These are phyloP conservation scores for Tremella mesenterica DNA, from an alignment of 768 basidiomycete genomes.

Conservation along the genomic window DNA sequence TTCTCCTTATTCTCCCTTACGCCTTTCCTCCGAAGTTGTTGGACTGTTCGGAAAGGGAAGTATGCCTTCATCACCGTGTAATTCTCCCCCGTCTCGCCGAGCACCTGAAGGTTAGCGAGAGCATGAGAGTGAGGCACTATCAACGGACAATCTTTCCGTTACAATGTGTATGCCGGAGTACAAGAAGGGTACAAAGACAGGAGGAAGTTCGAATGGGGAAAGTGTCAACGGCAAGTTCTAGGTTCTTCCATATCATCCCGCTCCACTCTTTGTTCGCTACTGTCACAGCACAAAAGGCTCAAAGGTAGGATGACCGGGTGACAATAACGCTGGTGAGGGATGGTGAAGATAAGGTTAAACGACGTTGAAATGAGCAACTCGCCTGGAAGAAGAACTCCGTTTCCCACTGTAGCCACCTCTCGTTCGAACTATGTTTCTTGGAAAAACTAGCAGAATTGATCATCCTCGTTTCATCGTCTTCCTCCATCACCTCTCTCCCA, in stretches of 20 bases:
- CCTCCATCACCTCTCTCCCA: conserved; percentile 16
- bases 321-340: too few relatives aligned
- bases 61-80: conserved; percentile 26
- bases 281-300: too few relatives aligned
- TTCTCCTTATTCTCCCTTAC: conserved; percentile 18
- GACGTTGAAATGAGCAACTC: conserved; percentile 3
- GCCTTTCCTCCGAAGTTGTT: conserved; percentile 28
- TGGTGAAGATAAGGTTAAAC: too few relatives aligned
- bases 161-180: too few relatives aligned
- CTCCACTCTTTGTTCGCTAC: too few relatives aligned
- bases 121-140: neutral
- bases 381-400: conserved; percentile 37
- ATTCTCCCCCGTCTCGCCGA: conserved; percentile 31
- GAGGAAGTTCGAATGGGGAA: too few relatives aligned
- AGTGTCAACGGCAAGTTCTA: too few relatives aligned
- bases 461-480: conserved; percentile 28
- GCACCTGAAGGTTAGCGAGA: conserved; percentile 12
- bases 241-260: too few relatives aligned
- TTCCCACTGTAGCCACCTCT: conserved; percentile 24
- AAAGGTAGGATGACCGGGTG: too few relatives aligned
- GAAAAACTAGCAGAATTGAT: conserved; percentile 18
- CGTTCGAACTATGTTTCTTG: conserved; percentile 11
- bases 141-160: too few relatives aligned
- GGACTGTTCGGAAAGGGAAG: conserved; percentile 25
- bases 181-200: too few relatives aligned